A percentile compares a stretch with the other conserved stretches of the same genome.
Evolutionary conservation across 2,329 filamentous ascomycete genomes (phyloP).

Genomic region (Colletotrichum incanum): DNA sequence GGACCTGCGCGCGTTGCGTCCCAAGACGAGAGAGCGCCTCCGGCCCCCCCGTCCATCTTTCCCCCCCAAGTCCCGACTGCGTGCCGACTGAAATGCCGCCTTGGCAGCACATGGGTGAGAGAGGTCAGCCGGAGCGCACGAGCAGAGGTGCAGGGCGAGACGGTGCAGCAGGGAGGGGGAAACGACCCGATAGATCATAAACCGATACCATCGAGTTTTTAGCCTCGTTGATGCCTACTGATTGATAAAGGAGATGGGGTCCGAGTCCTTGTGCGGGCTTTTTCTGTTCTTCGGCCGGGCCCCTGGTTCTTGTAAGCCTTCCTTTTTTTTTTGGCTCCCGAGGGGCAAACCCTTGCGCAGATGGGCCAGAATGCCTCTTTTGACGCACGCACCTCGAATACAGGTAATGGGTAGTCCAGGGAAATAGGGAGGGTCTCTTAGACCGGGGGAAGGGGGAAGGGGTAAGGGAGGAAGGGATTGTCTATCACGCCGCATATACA

Average conservation of each 20-base stretch:
- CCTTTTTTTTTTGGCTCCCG: too few relatives aligned
- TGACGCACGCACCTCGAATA: too few relatives aligned
- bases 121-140: neutral
- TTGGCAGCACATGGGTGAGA: slow-evolving; percentile 1
- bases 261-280: neutral
- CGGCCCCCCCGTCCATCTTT: neutral
- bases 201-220: neutral
- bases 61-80: slow-evolving; percentile 15
- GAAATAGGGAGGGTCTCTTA: too few relatives aligned
- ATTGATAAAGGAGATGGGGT: neutral
- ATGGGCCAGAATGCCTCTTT: too few relatives aligned
- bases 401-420: too few relatives aligned
- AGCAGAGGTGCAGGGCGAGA: neutral
- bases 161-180: neutral
- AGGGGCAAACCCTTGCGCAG: too few relatives aligned
- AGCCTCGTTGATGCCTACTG: neutral
- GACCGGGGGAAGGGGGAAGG: too few relatives aligned
- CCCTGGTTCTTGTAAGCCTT: too few relatives aligned
- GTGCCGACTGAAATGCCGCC: too few relatives aligned
- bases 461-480: too few relatives aligned
- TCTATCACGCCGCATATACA: neutral
- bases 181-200: neutral
- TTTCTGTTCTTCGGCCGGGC: too few relatives aligned
- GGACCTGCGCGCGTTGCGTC: neutral
- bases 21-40: neutral